Conservation (phyloP, 2,329 filamentous ascomycete genomes). For the Colletotrichum spaethianum region DNA sequence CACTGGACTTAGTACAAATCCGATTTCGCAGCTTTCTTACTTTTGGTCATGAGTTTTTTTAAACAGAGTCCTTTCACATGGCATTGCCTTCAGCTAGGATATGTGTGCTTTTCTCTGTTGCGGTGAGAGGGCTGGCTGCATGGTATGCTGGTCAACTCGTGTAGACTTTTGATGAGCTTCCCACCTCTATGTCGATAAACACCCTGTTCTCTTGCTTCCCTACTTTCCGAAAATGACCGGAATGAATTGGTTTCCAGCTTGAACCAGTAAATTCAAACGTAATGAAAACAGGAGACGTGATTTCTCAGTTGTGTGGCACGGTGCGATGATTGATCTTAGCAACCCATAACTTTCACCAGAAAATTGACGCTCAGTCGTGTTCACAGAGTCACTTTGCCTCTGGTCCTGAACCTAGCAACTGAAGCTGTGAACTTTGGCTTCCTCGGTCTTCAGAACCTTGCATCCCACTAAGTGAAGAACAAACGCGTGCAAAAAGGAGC, state of each 20-base stretch:
- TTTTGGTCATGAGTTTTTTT: background rate
- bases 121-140: constrained; percentile 6
- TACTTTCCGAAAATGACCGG: background rate
- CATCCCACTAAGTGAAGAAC: background rate
- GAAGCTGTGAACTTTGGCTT: background rate
- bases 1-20: constrained; percentile 13
- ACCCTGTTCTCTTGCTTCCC: too few species aligned
- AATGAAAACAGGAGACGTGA: background rate
- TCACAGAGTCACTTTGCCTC: background rate
- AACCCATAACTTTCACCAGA: background rate
- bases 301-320: background rate
- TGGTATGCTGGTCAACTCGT: constrained; percentile 16
- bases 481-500: background rate
- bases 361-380: background rate
- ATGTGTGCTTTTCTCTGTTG: constrained; percentile 4
- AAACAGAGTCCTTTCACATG: background rate
- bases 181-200: background rate
- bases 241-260: background rate
- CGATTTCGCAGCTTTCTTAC: background rate
- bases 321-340: background rate
- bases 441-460: too few species aligned
- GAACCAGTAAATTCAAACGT: background rate
- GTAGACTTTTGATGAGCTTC: background rate
- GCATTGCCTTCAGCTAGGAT: background rate
- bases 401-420: background rate